phyloP scores from a whole-genome alignment of 2,329 filamentous ascomycete species.

The Endocalyx cinctus region DNA sequence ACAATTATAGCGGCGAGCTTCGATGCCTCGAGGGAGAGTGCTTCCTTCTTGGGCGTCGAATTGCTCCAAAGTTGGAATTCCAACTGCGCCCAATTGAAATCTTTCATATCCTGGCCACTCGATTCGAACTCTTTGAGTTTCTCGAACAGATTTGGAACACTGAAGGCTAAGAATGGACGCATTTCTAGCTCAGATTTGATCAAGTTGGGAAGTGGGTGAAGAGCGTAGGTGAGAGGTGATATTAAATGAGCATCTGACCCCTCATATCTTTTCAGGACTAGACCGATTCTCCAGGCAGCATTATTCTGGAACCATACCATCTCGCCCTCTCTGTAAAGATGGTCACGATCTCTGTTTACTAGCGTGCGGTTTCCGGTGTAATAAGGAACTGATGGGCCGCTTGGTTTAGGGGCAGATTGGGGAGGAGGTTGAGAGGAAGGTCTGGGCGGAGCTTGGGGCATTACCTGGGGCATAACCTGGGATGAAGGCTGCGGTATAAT shows the following conservation, averaged over 20 bases:
- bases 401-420: too few species aligned
- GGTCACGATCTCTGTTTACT: too few species aligned
- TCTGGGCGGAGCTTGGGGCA: too few species aligned
- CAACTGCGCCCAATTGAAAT: conserved; percentile 36
- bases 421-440: too few species aligned
- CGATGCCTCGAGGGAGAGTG: conserved; percentile 44
- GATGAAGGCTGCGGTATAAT: too few species aligned
- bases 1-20: conserved; percentile 47
- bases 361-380: too few species aligned
- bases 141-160: conserved; percentile 36
- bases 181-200: conserved; percentile 37
- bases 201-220: conserved; percentile 34
- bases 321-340: conserved; percentile 44
- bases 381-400: too few species aligned
- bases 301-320: conserved; percentile 47
- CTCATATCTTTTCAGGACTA: conserved; percentile 26
- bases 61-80: conserved; percentile 26
- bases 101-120: conserved; percentile 35
- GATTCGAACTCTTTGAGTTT: conserved; percentile 33
- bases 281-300: conserved; percentile 43
- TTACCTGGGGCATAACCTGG: too few species aligned
- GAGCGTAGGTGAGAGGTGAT: conserved; percentile 32
- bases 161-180: conserved; percentile 48
- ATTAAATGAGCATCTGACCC: not conserved
- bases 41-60: conserved; percentile 34